Base-by-base conservation (phyloP, 2,329 filamentous ascomycete species). In the Graphium sp. region DNA sequence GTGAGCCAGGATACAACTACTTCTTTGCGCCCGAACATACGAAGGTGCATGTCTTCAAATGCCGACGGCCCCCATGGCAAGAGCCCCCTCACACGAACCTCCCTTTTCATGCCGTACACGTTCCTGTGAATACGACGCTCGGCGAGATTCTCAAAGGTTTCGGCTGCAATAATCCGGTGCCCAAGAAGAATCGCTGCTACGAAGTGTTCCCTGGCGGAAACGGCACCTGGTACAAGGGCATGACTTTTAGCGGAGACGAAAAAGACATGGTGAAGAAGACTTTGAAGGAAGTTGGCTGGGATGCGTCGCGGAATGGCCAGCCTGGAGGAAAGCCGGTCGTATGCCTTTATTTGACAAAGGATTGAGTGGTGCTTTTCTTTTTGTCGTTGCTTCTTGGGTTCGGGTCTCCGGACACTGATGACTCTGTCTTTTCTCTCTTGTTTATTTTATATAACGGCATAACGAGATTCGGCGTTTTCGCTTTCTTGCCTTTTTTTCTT, bases 1-100 rank as follows among this genome's bases (percentile, higher is more conserved):
- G 62, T 34, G 69, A 74, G 39, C 66, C 64, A 0, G 71, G 68
- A 2, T 75, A 72, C 50, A 68, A 70, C 48, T 70, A 72, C 46
- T 61, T 73, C 41, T 74, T 73, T 47, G 59, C 66, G 0, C 39
- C 50, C 0, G 55, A 65, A 35, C 65, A 74, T 43, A 67, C 65
- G 18, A 72, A 67, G 36, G 50, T 74, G 6, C 66, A 74, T 38
- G 53, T 75, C 3, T 57, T 76, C 45, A 60, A 60, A 36, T 56
- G 58, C 7, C 39, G 47, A 10, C 27, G 19, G 9, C 31, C 32
- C 18, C 70, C 70, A 0, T 74, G 69, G 69, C 56, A 62, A 36
- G 44, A 60, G 6, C 55, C 47, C 1, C 40, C 46, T 13, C 55
- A 50, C 28, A 52, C 48, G 18, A 42, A 47, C 35, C 50, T 66